A percentile compares a stretch with the other conserved stretches of the same genome.
These are phyloP conservation scores for Lathyrus oleraceus DNA, from an alignment of 306 rosid species.

Conservation along the genomic window DNA sequence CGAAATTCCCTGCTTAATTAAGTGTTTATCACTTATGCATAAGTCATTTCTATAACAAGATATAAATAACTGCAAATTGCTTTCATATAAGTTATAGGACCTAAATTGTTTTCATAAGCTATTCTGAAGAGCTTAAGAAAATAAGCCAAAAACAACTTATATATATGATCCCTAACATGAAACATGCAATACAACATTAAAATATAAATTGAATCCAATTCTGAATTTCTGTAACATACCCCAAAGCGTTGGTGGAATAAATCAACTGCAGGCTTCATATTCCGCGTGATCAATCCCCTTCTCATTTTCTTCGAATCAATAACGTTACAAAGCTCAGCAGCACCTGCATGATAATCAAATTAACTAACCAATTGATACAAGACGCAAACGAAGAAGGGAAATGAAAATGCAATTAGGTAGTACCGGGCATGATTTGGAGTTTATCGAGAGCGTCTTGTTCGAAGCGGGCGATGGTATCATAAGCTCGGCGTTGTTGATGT, in stretches of 20 bases:
- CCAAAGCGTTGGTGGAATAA: constrained; percentile 79
- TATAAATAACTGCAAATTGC: no score
- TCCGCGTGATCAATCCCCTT: constrained; percentile 92
- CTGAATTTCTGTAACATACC: constrained; percentile 44
- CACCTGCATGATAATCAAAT: constrained; percentile 51
- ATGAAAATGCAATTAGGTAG: no score
- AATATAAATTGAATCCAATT: neutral
- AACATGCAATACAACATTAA: no score
- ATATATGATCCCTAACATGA: no score
- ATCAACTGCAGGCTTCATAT: constrained; percentile 70
- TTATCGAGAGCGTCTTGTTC: constrained; percentile 72
- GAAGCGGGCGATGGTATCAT: constrained; percentile 65
- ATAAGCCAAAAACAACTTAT: no score
- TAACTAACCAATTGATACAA: neutral
- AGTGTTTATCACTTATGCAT: no score
- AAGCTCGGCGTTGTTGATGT: constrained; percentile 62
- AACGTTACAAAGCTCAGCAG: constrained; percentile 73
- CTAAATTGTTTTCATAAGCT: no score
- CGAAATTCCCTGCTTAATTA: no score
- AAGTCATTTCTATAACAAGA: no score
- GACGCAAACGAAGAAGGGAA: neutral
- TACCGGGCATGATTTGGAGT: constrained; percentile 95
- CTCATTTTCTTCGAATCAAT: constrained; percentile 82
- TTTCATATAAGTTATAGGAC: no score
- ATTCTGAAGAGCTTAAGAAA: no score